These are phyloP conservation scores for Magnusiomyces ingens DNA, from an alignment of 1,139 yeast species.

Conservation along the genomic window DNA sequence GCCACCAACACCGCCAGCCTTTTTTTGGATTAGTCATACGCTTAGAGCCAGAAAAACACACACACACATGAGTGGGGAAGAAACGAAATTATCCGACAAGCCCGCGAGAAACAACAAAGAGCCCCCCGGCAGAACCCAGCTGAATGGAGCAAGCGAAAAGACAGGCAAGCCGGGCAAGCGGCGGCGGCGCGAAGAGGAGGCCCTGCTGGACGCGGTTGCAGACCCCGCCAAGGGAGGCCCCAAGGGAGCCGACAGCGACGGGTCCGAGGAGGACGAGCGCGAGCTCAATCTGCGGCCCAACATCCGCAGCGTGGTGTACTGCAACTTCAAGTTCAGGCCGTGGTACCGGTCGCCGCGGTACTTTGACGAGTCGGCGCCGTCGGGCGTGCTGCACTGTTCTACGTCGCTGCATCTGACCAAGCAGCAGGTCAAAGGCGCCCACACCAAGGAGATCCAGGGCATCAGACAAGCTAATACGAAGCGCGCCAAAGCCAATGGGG, in stretches of 20 bases:
- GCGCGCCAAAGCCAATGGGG: constrained; percentile 15
- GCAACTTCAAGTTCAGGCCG: constrained; percentile 57
- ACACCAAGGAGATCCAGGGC: constrained; percentile 30
- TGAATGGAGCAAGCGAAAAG: too few species aligned
- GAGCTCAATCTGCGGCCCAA: constrained; percentile 31
- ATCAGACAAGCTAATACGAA: constrained; percentile 6
- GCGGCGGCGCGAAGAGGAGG: background rate
- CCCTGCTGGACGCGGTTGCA: background rate
- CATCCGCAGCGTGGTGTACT: constrained; percentile 58
- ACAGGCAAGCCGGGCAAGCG: background rate
- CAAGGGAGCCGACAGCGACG: background rate
- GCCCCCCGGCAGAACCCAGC: too few species aligned
- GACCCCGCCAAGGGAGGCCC: background rate
- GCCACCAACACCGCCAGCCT: too few species aligned
- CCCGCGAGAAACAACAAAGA: too few species aligned
- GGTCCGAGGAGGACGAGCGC: constrained; percentile 4
- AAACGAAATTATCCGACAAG: too few species aligned
- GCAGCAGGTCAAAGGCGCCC: constrained; percentile 18
- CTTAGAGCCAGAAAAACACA: too few species aligned
- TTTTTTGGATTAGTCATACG: too few species aligned
- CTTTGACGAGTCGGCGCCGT: constrained; percentile 35
- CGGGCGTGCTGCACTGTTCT: constrained; percentile 8
- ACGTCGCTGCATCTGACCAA: constrained; percentile 3
- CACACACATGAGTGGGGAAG: too few species aligned
- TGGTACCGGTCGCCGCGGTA: constrained; percentile 87